Evolutionary conservation across 768 basidiomycete species (phyloP).

Genomic region (Agrocybe pediades): DNA sequence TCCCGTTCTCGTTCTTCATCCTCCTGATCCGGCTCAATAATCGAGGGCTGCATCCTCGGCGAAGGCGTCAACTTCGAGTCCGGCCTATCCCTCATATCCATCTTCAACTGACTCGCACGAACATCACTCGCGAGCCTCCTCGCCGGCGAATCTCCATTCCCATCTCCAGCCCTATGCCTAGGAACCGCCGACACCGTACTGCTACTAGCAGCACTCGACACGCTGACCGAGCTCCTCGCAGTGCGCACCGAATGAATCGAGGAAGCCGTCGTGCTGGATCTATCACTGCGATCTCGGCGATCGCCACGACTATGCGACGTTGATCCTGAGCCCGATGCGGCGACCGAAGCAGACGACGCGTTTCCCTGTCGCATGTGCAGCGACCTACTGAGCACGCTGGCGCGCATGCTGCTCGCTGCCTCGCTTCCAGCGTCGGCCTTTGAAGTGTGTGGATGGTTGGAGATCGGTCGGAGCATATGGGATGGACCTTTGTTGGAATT

Average conservation of each 20-base stretch:
- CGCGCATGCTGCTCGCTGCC: constrained; percentile 44
- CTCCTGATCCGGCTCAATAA: constrained; percentile 21
- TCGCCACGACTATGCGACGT: neutral
- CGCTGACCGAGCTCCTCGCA: constrained; percentile 14
- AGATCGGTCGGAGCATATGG: constrained; percentile 25
- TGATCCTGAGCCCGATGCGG: neutral
- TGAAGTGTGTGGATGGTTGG: constrained; percentile 32
- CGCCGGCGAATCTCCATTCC: neutral
- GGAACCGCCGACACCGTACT: constrained; percentile 20
- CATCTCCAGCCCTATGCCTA: neutral
- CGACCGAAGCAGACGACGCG: neutral
- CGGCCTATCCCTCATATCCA: constrained; percentile 45
- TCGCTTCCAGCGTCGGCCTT: constrained; percentile 43
- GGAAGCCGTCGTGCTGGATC: constrained; percentile 17
- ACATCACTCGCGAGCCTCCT: constrained; percentile 25
- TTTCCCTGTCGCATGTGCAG: neutral
- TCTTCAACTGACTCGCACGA: constrained; percentile 15
- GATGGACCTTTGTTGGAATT: constrained; percentile 8
- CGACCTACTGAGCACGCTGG: constrained; percentile 36
- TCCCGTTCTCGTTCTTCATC: constrained; percentile 15
- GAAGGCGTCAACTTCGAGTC: constrained; percentile 75
- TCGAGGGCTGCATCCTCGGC: constrained; percentile 20
- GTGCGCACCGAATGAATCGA: constrained; percentile 14
- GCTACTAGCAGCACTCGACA: constrained; percentile 8
- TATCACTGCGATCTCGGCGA: neutral